Evolutionary conservation across 495 filamentous ascomycete genomes (phyloP).

Genomic region (Xylaria nigripes): DNA sequence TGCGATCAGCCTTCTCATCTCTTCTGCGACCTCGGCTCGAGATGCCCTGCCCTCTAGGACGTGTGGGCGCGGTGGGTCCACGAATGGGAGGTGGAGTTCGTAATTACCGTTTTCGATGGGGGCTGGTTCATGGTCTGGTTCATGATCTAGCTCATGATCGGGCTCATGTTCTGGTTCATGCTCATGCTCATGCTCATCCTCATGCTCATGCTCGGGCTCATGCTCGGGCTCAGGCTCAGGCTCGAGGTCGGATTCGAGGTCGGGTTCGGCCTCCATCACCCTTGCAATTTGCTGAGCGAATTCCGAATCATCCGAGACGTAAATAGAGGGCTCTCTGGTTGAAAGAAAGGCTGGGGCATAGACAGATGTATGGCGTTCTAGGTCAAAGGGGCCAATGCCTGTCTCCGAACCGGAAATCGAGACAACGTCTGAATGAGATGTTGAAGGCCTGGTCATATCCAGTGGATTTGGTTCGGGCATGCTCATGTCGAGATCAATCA

Average conservation of each 20-base stretch:
- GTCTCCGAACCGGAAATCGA: slow-evolving; percentile 40
- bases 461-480: slow-evolving; percentile 29
- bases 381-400: slow-evolving; percentile 45
- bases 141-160: slow-evolving; percentile 2
- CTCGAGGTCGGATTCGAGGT: neutral
- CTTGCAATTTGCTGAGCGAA: slow-evolving; percentile 12
- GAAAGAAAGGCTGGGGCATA: slow-evolving; percentile 32
- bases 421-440: slow-evolving; percentile 45
- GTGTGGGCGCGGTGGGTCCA: slow-evolving; percentile 38
- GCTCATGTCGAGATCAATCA: slow-evolving; percentile 48
- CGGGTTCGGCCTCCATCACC: slow-evolving; percentile 2
- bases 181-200: neutral
- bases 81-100: slow-evolving; percentile 26
- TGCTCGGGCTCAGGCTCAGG: neutral
- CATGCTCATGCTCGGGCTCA: slow-evolving; percentile 9
- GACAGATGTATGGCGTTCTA: slow-evolving; percentile 46
- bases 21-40: slow-evolving; percentile 42
- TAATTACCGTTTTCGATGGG: slow-evolving; percentile 3
- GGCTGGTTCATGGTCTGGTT: slow-evolving; percentile 6
- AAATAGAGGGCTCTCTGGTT: slow-evolving; percentile 42
- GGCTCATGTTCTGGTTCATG: slow-evolving; percentile 11
- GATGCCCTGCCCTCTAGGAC: slow-evolving; percentile 46
- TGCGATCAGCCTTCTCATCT: slow-evolving; percentile 45
- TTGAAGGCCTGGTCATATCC: slow-evolving; percentile 40
- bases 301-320: slow-evolving; percentile 43